Evolutionary conservation across 371 early-diverging fungal genomes (phyloP), one percentile per base, ranked within the genome.

Genomic region (Blakeslea trispora): DNA sequence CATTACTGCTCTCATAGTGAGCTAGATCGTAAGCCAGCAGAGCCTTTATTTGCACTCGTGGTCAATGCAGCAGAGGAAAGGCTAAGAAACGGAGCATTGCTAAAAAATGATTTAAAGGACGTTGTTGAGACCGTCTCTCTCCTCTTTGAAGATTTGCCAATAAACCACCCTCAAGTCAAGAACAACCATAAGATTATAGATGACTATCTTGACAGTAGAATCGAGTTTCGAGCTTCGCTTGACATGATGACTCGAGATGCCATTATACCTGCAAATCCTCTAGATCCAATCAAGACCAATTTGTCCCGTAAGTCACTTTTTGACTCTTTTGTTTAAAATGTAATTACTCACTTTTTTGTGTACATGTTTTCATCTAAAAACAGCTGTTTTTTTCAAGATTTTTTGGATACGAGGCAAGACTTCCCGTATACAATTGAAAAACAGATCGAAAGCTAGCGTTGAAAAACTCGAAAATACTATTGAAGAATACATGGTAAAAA

Each of bases 321-420:
- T n/a, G n/a, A 18, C 28, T 19, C 24, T 4, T 21, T 15, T 28
- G 34, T 5, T 51, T 45, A 45, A 50, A 21, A 42, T 22, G 15
- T 28, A 14, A 44, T 6, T 44, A 42, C 37, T 32, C 37, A 18
- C 10, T 8, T 3, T 53, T 4, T 41, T 18, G 11, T n/a, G 17
- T 19, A 17, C 28, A 21, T 45, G 45, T 43, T 24, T 43, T 55
- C 47, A 41, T 18, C 53, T 44, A 37, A 13, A 37, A 59, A 18
- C 59, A 77, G 79, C 62, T 35, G 74, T 79, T 8, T 73, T 68
- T 34, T 69, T 52, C 35, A 63, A 73, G 19, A 74, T 90, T 5
- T 87, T 83, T 53, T 82, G 73, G 59, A 76, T 89, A 21, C 75
- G 80, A 50, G 91, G 89, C 18, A 85, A 83, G 46, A 77, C 85